Conservation (phyloP, 192 early-diverging fungal species). For the Anaeromyces robustus region DNA sequence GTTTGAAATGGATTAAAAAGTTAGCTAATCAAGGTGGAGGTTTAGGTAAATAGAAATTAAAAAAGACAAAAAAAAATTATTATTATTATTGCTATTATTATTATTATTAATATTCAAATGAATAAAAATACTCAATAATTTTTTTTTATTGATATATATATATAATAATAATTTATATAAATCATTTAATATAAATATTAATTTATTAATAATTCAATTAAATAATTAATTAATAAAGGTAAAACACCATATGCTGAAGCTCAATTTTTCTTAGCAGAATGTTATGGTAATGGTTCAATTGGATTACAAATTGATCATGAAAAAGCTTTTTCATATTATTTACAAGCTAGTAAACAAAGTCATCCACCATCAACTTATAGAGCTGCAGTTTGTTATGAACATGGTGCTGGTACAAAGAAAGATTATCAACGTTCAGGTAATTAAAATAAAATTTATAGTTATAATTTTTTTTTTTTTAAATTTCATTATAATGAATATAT, state of each 20-base stretch:
- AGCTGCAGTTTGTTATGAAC: conserved; percentile 87
- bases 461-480: too few species aligned
- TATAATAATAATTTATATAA: too few species aligned
- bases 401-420: conserved; percentile 79
- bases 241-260: conserved; percentile 43
- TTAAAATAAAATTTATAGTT: too few species aligned
- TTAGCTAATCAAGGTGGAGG: conserved; percentile 50
- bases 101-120: too few species aligned
- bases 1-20: conserved; percentile 70
- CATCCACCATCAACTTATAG: conserved; percentile 91
- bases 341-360: conserved; percentile 61
- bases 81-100: too few species aligned
- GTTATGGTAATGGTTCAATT: conserved; percentile 63
- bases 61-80: too few species aligned
- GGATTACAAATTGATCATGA: conserved; percentile 67
- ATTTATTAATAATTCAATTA: too few species aligned
- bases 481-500: too few species aligned
- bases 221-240: neutral
- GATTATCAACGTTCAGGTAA: conserved; percentile 32
- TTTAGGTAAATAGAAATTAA: too few species aligned
- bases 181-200: too few species aligned
- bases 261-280: conserved; percentile 80
- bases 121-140: too few species aligned
- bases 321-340: conserved; percentile 78
- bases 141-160: too few species aligned